Percentiles rank a stretch among this genome's conserved stretches.
phyloP scores from a whole-genome alignment of 2,329 filamentous ascomycete species.

The Aschersonia sp. region DNA sequence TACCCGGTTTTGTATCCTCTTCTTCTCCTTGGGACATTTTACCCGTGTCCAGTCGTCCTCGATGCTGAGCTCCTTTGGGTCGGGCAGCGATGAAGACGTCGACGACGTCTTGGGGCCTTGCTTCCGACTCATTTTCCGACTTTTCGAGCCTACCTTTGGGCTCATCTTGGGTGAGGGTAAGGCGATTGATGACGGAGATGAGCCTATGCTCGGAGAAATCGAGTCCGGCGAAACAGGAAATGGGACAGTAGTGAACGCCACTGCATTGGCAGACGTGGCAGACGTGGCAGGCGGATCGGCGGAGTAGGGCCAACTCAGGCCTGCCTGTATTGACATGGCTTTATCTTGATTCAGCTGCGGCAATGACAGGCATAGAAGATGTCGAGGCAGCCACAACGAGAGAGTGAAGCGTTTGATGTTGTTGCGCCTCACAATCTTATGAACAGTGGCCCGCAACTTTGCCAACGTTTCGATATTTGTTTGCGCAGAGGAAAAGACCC shows the following conservation, averaged over 20 bases:
- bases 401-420: neutral
- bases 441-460: too few relatives aligned
- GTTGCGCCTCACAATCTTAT: too few relatives aligned
- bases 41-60: constrained; percentile 7
- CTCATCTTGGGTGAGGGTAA: neutral
- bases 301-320: constrained; percentile 1
- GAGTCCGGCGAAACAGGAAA: constrained; percentile 2
- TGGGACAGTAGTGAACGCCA: constrained; percentile 1
- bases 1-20: constrained; percentile 7
- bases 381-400: neutral
- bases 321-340: neutral
- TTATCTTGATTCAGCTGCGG: neutral
- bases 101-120: constrained; percentile 1
- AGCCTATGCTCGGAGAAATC: neutral
- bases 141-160: neutral
- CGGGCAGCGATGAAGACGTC: constrained; percentile 1
- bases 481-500: neutral
- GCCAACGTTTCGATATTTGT: neutral
- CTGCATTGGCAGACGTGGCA: neutral
- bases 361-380: neutral
- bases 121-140: neutral
- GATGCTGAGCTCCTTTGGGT: constrained; percentile 2
- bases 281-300: neutral
- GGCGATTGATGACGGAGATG: neutral
- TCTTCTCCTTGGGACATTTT: constrained; percentile 6